phyloP scores from a whole-genome alignment of 2,329 filamentous ascomycete species.

The Trichophyton equinum region DNA sequence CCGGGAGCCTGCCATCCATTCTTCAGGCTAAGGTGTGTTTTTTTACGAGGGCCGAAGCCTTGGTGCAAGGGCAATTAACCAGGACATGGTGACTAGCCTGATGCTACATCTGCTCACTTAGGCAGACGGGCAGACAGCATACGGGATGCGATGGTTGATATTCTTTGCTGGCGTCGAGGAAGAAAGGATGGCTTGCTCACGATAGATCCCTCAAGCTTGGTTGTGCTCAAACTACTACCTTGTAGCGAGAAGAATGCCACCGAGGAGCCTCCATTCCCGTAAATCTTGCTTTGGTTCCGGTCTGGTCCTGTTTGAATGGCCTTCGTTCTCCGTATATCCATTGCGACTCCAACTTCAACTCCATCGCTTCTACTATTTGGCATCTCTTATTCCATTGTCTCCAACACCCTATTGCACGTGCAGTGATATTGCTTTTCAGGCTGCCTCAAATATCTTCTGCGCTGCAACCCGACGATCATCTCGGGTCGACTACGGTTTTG shows the following conservation, averaged over 20 bases:
- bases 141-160: not conserved
- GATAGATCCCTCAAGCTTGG: too few species aligned
- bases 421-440: not conserved
- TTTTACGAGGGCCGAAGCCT: not conserved
- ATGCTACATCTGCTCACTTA: not conserved
- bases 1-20: not conserved
- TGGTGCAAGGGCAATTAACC: not conserved
- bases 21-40: not conserved
- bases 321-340: not conserved
- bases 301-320: not conserved
- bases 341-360: not conserved
- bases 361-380: not conserved
- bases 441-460: not conserved
- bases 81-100: not conserved
- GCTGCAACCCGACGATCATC: constrained; percentile 3
- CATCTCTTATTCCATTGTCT: not conserved
- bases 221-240: not conserved
- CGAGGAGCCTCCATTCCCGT: not conserved
- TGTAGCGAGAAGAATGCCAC: not conserved
- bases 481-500: not conserved
- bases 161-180: not conserved
- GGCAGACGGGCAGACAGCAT: too few species aligned
- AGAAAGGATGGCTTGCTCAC: not conserved
- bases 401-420: not conserved
- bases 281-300: not conserved